Percentiles rank a stretch among this genome's conserved stretches.
Conservation (phyloP, 768 basidiomycete genomes). For the Naganishia friedmannii region DNA sequence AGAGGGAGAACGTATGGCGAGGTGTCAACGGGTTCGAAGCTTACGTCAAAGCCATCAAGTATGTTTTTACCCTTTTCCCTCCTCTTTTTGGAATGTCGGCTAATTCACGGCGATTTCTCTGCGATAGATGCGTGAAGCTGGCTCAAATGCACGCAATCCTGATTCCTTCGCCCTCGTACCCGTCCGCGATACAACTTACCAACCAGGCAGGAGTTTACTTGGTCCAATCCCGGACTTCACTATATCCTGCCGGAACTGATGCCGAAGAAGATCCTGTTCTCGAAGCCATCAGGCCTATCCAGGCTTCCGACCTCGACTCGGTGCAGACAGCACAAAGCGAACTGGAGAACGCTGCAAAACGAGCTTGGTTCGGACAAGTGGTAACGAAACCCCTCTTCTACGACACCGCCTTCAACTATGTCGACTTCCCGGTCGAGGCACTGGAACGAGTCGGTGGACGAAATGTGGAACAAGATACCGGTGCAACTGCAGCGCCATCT, state of each 20-base stretch:
- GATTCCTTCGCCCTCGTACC: slow-evolving; percentile 45
- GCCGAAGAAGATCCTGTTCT: slow-evolving; percentile 2
- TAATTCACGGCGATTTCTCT: neutral
- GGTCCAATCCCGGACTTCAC: slow-evolving; percentile 34
- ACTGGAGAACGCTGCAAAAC: slow-evolving; percentile 43
- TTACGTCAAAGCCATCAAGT: slow-evolving; percentile 74
- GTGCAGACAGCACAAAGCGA: slow-evolving; percentile 18
- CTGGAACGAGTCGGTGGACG: slow-evolving; percentile 71
- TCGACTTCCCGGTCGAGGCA: slow-evolving; percentile 76
- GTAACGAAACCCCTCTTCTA: slow-evolving; percentile 86
- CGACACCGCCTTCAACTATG: slow-evolving; percentile 89
- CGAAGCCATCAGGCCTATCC: neutral
- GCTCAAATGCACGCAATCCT: slow-evolving; percentile 64
- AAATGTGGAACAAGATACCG: slow-evolving; percentile 39
- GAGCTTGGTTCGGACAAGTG: slow-evolving; percentile 50
- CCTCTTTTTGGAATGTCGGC: neutral
- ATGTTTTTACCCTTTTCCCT: slow-evolving; percentile 27
- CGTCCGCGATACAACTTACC: slow-evolving; percentile 43
- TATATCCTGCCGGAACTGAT: slow-evolving; percentile 25
- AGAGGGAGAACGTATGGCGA: slow-evolving; percentile 74
- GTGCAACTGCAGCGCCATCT: slow-evolving; percentile 5
- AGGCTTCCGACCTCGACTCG: slow-evolving; percentile 3
- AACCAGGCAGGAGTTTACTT: slow-evolving; percentile 30
- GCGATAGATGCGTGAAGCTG: slow-evolving; percentile 68
- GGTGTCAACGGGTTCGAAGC: slow-evolving; percentile 73